Base-by-base conservation (phyloP, 106 monocot species). In the Dactylorhiza incarnata region DNA sequence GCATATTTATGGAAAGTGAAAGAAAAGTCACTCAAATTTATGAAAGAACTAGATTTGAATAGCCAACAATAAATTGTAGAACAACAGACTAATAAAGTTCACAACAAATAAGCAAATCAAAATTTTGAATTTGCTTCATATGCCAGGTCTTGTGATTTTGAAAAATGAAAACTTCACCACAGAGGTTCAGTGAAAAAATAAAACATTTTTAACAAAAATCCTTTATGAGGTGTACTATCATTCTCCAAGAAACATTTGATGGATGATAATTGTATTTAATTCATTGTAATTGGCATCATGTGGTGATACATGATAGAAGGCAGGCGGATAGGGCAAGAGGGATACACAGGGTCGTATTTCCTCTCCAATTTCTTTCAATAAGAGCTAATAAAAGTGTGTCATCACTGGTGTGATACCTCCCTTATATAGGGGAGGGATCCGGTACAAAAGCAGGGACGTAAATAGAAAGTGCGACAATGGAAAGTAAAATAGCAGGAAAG, bases 21-120 rank as follows among this genome's bases (percentile, higher is more conserved):
- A 65, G 26, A 65, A 65, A 65, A 65, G n/a, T 58, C 19, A 65
- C 12, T 65, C 65, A 25, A 29, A 65, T 65, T 25, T 25, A 65
- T 65, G 26, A 58, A 20, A 58, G n/a, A 19, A 65, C 65, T 65
- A 29, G 2, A 65, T 11, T 7, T 29, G 26, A 65, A 62, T 62
- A 23, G 14, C 44, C 15, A 37, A 68, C 4, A 16, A 14, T 45
- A 43, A 44, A 45, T 45, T 17, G 45, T n/a, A 69, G 11, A 66
- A 66, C 24, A 66, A 66, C 29, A 14, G 26, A 11, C 13, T 25
- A 19, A 7, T 23, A 69, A 45, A 26, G 13, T 29, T 7, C 11
- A 25, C 26, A 65, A 8, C 65, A 24, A 65, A 65, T 29, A 11
- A 65, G 65, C 25, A 25, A 65, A 65, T 29, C 26, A 65, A 65